Percentiles rank a stretch among this genome's conserved stretches.
Evolutionary conservation across 129 eudicot species (phyloP).

Genomic region (Artemisia annua): DNA sequence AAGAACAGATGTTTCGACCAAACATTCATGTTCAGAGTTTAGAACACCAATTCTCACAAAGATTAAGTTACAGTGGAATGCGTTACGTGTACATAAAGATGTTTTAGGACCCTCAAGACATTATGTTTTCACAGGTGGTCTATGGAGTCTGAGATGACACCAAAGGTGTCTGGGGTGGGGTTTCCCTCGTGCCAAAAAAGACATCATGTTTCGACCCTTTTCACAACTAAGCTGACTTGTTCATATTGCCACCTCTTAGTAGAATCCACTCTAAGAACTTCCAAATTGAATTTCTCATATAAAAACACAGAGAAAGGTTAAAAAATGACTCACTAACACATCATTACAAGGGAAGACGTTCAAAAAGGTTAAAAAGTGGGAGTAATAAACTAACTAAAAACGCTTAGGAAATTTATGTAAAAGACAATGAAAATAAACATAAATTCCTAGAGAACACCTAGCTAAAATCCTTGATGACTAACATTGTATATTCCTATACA

Average conservation of each 20-base stretch:
- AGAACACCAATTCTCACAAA: too few relatives aligned
- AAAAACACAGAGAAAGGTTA: not conserved
- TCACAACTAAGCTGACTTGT: not conserved
- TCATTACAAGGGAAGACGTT: not conserved
- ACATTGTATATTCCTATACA: conserved; percentile 25
- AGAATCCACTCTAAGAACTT: not conserved
- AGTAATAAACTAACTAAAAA: not conserved
- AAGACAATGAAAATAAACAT: conserved; percentile 25
- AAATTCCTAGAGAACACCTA: conserved; percentile 28
- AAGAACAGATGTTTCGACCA: too few relatives aligned
- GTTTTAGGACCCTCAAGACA: too few relatives aligned
- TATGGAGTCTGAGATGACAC: too few relatives aligned
- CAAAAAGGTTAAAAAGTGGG: not conserved
- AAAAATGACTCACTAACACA: not conserved
- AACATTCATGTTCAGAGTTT: too few relatives aligned
- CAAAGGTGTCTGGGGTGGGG: too few relatives aligned
- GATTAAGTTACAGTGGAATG: too few relatives aligned
- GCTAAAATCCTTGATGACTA: conserved; percentile 12
- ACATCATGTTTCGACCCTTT: too few relatives aligned
- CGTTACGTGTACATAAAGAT: too few relatives aligned
- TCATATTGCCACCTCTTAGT: not conserved
- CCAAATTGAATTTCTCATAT: not conserved
- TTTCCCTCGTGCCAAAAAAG: too few relatives aligned
- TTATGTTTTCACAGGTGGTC: too few relatives aligned
- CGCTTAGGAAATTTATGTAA: conserved; percentile 4